phyloP scores from a whole-genome alignment of 2,329 filamentous ascomycete species.

The Fusarium newnesense region DNA sequence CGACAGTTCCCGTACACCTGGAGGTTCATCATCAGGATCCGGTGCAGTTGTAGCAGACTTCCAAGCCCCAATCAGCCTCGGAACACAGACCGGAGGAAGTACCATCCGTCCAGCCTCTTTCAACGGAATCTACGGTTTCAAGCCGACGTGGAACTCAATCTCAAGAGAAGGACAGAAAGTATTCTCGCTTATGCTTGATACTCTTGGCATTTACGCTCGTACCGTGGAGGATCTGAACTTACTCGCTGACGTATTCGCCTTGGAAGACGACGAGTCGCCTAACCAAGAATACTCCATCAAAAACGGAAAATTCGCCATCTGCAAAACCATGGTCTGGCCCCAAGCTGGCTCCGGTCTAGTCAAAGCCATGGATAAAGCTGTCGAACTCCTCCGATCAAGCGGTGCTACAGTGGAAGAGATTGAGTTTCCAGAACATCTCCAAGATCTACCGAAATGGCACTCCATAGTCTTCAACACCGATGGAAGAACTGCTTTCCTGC shows the following conservation, averaged over 20 bases:
- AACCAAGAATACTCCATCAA: conserved; percentile 46
- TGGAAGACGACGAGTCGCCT: conserved; percentile 59
- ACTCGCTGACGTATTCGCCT: conserved; percentile 60
- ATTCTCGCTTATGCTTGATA: conserved; percentile 59
- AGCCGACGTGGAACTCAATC: conserved; percentile 33
- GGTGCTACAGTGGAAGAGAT: conserved; percentile 64
- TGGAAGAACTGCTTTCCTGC: conserved; percentile 60
- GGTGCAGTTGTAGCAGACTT: conserved; percentile 71
- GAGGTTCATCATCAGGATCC: conserved; percentile 73
- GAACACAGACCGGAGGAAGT: conserved; percentile 72
- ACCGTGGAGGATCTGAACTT: conserved; percentile 66
- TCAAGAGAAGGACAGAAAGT: conserved; percentile 19
- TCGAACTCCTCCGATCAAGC: conserved; percentile 48
- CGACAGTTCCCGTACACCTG: conserved; percentile 69
- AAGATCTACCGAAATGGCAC: conserved; percentile 46
- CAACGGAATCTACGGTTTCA: conserved; percentile 58
- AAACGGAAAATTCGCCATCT: conserved; percentile 60
- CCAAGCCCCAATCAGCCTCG: conserved; percentile 66
- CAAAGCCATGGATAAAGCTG: conserved; percentile 51
- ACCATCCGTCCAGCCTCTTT: conserved; percentile 70
- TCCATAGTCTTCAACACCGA: conserved; percentile 62
- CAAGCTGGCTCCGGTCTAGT: conserved; percentile 53
- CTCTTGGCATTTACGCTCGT: conserved; percentile 64
- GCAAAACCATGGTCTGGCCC: conserved; percentile 61
- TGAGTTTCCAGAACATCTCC: conserved; percentile 54